These are phyloP conservation scores for Epicoccum nigrum DNA, from an alignment of 2,329 filamentous ascomycete species.

Conservation along the genomic window DNA sequence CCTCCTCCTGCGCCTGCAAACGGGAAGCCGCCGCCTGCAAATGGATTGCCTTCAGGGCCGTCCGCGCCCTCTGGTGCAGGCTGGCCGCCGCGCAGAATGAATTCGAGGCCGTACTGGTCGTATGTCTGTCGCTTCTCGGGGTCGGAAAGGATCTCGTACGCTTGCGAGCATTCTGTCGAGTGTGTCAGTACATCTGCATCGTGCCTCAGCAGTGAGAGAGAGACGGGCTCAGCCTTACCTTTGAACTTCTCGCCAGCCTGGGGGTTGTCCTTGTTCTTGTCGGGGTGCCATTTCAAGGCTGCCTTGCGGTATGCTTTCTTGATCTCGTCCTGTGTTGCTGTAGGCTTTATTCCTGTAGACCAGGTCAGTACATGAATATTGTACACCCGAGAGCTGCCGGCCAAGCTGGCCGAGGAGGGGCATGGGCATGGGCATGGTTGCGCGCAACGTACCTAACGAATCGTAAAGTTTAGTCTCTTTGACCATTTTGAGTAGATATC, in stretches of 20 bases:
- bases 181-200: conserved; percentile 20
- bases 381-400: conserved; percentile 14
- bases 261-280: conserved; percentile 96
- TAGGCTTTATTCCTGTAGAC: conserved; percentile 67
- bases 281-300: conserved; percentile 90
- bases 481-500: conserved; percentile 69
- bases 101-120: conserved; percentile 93
- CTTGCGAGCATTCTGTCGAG: conserved; percentile 80
- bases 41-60: conserved; percentile 50
- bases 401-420: conserved; percentile 29
- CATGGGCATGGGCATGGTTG: conserved; percentile 32
- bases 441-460: conserved; percentile 61
- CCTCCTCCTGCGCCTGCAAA: conserved; percentile 61
- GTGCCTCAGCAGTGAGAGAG: background rate
- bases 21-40: conserved; percentile 57
- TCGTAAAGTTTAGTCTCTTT: conserved; percentile 97
- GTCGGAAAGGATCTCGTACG: conserved; percentile 96
- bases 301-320: conserved; percentile 95
- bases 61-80: conserved; percentile 61
- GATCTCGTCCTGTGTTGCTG: conserved; percentile 88
- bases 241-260: conserved; percentile 93
- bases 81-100: conserved; percentile 79
- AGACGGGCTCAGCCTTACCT: conserved; percentile 50
- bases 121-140: conserved; percentile 96
- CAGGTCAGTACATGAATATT: conserved; percentile 28